Conservation (phyloP, 768 basidiomycete species). For the Erythrobasidium yunnanense region DNA sequence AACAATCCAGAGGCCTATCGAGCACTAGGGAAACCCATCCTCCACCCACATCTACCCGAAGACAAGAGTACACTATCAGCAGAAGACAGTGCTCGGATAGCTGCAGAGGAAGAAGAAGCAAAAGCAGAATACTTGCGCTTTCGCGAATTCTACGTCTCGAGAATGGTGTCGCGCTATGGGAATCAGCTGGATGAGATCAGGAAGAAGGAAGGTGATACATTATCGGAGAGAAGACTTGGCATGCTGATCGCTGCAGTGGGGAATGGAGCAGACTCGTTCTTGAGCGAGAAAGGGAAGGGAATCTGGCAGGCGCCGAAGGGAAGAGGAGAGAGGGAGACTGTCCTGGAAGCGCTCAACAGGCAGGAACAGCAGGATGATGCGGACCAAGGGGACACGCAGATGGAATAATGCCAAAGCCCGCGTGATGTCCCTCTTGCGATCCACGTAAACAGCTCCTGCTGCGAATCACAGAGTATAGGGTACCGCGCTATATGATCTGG, state of each 20-base stretch:
- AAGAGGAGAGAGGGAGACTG: constrained; percentile 13
- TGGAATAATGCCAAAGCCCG: neutral
- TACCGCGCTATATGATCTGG: neutral
- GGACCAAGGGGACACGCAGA: neutral
- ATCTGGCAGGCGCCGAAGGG: constrained; percentile 14
- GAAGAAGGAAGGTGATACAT: neutral
- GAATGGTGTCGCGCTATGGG: neutral
- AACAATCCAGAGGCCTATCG: neutral
- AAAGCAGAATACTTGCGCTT: constrained; percentile 10
- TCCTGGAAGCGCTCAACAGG: constrained; percentile 1
- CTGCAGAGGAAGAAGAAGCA: neutral
- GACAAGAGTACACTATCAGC: neutral
- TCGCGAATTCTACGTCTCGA: constrained; percentile 13
- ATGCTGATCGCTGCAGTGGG: constrained; percentile 7
- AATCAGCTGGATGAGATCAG: neutral
- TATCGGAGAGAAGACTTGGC: neutral
- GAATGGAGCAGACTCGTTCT: neutral
- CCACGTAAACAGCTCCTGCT: neutral
- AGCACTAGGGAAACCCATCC: constrained; percentile 16
- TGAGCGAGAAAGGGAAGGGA: neutral
- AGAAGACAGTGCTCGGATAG: neutral
- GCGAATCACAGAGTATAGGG: neutral
- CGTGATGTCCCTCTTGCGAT: neutral
- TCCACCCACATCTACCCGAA: constrained; percentile 1
- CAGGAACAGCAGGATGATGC: neutral